Evolutionary conservation across 2,329 filamentous ascomycete species (phyloP), one percentile per base, ranked within the genome.

Genomic region (Cladosporium sp.): DNA sequence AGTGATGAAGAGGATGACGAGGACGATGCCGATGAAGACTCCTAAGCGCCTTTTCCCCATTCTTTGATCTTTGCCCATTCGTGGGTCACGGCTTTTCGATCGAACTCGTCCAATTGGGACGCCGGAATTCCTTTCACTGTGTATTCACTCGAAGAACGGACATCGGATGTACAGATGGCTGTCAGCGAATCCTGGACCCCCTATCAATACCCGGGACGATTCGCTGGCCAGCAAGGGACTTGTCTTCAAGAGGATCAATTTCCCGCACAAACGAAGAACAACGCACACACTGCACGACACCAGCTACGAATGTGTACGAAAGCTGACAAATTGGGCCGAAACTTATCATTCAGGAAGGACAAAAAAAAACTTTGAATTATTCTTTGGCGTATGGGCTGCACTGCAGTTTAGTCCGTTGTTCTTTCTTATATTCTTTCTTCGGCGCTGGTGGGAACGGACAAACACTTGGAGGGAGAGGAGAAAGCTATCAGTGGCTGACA

Each of bases 1-100:
- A 50, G 22, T 30, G 51, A 56, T 18, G 52, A 33, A 6, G 52
- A 52, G 8, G 42, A 55, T 38, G 41, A 56, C 15, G 52, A 57
- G 15, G 39, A 55, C 38, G 46, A 56, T 30, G 52, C 54, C 22
- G 22, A 58, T 8, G 47, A 50, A 15, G 50, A 52, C 11, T 32
- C 18, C 22, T 27, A 27, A 27, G 22, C 9, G 4, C 22, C 22
- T 27, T 27, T 4, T 27, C 22, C 5, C 9, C 9, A 9, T 27
- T 27, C 22, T 27, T n/a, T 9, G 22, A 9, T 9, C 22, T 27
- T 27, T 9, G 22, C 22, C 9, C 22, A 9, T 27, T 27, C 22
- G 22, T 9, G 22, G 9, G 22, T 9, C 22, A 27, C 9, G 22
- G 22, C 22, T 27, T 27, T 27, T 27, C 22, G 22, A 27, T 9